A percentile compares a stretch with the other conserved stretches of the same genome.
Conservation (phyloP, 2,329 filamentous ascomycete species). For the Hyphodiscus sp. region DNA sequence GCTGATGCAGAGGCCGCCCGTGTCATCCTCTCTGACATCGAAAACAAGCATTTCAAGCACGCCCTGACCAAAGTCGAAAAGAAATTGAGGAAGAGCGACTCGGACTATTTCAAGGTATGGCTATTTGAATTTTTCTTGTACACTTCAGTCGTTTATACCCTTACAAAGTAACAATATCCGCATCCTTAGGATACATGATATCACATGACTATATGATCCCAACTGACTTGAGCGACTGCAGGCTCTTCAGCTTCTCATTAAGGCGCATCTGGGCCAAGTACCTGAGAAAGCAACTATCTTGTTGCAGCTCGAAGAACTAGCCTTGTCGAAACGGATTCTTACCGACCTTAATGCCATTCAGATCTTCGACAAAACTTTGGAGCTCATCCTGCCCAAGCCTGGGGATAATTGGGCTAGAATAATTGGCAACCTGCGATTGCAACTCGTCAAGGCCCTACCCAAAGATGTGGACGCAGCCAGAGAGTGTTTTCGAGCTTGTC, state of each 20-base stretch:
- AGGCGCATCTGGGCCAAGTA: constrained; percentile 9
- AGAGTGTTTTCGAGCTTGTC: constrained; percentile 27
- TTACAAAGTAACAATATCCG: no score
- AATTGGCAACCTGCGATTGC: constrained; percentile 28
- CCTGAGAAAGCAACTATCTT: constrained; percentile 26
- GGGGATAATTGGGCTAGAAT: constrained; percentile 23
- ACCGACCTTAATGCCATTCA: constrained; percentile 26
- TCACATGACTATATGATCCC: background rate
- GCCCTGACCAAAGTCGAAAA: constrained; percentile 31
- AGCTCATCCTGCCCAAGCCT: constrained; percentile 17
- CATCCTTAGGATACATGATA: no score
- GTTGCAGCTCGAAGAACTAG: constrained; percentile 23
- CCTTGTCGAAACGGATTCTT: constrained; percentile 16
- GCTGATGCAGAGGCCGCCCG: constrained; percentile 25
- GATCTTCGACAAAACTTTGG: constrained; percentile 27
- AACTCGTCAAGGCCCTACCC: constrained; percentile 26
- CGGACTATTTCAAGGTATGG: constrained; percentile 29
- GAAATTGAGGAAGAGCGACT: constrained; percentile 27
- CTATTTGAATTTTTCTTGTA: background rate
- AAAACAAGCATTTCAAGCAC: constrained; percentile 30
- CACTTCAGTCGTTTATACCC: background rate
- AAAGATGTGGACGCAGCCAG: constrained; percentile 26
- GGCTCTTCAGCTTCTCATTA: constrained; percentile 30
- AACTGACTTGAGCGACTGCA: constrained; percentile 5
- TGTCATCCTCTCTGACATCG: constrained; percentile 30